Evolutionary conservation across 2,329 filamentous ascomycete genomes (phyloP).

Genomic region (Mycosphaerella sp.): DNA sequence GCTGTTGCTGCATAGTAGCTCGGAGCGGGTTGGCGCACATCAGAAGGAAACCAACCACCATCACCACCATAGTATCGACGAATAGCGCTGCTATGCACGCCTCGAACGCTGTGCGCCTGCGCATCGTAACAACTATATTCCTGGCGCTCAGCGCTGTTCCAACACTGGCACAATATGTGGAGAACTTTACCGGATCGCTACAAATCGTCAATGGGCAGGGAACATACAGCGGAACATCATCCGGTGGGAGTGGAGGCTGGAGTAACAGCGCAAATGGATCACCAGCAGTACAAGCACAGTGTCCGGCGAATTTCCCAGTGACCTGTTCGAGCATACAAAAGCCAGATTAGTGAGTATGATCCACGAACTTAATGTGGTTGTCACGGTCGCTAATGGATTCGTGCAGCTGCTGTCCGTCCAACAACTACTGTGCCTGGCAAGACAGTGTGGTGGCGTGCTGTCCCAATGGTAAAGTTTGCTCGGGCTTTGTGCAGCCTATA

Average conservation of each 20-base stretch:
- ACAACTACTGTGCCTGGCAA: conserved; percentile 30
- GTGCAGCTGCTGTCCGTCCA: conserved; percentile 32
- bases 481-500: conserved; percentile 24
- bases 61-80: not conserved
- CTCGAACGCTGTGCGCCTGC: conserved; percentile 4
- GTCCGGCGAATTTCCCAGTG: conserved; percentile 34
- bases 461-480: conserved; percentile 30
- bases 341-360: conserved; percentile 38
- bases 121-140: conserved; percentile 10
- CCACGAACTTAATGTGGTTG: not conserved
- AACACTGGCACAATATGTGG: conserved; percentile 16
- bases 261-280: conserved; percentile 14
- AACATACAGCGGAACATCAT: conserved; percentile 13
- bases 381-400: not conserved
- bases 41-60: not conserved
- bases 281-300: conserved; percentile 32
- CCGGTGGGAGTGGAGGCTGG: conserved; percentile 12
- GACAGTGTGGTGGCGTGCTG: conserved; percentile 34
- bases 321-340: conserved; percentile 41
- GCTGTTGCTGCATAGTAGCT: not conserved
- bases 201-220: conserved; percentile 24
- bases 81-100: not conserved
- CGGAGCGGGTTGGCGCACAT: not conserved
- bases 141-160: conserved; percentile 13
- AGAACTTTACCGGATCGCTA: conserved; percentile 30